Conservation (phyloP, 1,284 basidiomycete species). For the Kwoniella shivajii region DNA sequence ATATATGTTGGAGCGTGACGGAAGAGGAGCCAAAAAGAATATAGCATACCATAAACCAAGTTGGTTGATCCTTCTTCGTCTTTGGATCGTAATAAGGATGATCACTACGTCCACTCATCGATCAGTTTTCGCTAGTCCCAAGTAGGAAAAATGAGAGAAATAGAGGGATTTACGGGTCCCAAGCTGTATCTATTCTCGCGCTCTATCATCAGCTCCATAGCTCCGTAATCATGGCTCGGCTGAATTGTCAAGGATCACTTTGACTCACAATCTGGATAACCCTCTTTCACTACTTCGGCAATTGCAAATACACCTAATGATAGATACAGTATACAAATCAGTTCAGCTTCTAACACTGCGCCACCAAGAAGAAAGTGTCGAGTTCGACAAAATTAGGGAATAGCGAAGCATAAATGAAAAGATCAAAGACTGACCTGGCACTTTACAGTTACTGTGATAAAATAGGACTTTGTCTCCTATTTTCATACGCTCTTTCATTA, state of each 20-base stretch:
- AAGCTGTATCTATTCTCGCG: slow-evolving; percentile 70
- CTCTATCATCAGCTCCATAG: background rate
- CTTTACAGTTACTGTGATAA: slow-evolving; percentile 93
- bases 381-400: too few species aligned
- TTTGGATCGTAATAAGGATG: slow-evolving; percentile 92
- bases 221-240: too few species aligned
- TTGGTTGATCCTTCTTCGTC: slow-evolving; percentile 72
- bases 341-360: too few species aligned
- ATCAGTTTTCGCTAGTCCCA: background rate
- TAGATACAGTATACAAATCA: background rate
- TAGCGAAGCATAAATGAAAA: background rate
- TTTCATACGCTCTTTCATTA: slow-evolving; percentile 86
- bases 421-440: slow-evolving; percentile 63
- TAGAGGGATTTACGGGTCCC: slow-evolving; percentile 67
- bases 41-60: slow-evolving; percentile 74
- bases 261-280: slow-evolving; percentile 81
- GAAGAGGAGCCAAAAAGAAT: background rate
- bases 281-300: slow-evolving; percentile 78
- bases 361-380: too few species aligned
- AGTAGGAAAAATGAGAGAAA: background rate
- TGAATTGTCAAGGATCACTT: background rate
- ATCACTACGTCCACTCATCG: slow-evolving; percentile 11
- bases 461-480: slow-evolving; percentile 76
- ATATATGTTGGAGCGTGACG: too few species aligned
- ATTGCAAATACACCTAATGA: slow-evolving; percentile 75